Evolutionary conservation across 140 eudicot species (phyloP), one percentile per base, ranked within the genome.

Genomic region (Flaveria floridana): DNA sequence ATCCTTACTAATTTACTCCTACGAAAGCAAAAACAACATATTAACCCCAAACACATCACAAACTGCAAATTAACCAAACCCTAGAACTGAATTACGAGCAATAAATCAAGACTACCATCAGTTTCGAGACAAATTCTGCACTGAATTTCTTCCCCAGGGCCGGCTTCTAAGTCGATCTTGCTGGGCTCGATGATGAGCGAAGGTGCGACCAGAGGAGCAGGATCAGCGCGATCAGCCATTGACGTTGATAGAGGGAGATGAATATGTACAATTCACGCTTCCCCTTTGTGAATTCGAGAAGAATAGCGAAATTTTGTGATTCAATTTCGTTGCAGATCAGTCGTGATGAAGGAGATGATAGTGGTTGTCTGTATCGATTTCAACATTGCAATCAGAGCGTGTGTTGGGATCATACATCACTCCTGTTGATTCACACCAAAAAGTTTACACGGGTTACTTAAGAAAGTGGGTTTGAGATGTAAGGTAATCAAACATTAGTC

Each of bases 91-190:
- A 41, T 14, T 46, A 46, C 68, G 25, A 64, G 70, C 47, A 19
- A 65, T 14, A 79, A 74, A 37, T 34, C 18, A 51, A 51, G 7
- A 58, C 1, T 86, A 94, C 99, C 99, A 56, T 94, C 99, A 47
- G 94, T 84, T 82, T 94, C 97, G 61, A 94, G 97, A 82, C 99
- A 94, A 84, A 90, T 90, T 47, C 97, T 87, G 83, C 99, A 94
- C 81, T 88, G 99, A 82, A 85, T 90, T 85, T 94, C 94, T 57
- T 94, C 97, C 3, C 87, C 93, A 7, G 97, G 91, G 41, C 99
- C 99, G 6, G 96, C 99, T 89, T 94, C 99, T 41, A 94, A 86
- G 83, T 94, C 99, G 82, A 94, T 85, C 80, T 76, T 86, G 30
- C 26, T 28, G 6, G 86, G 86, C 13, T 79, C 85, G 14, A 70